These are phyloP conservation scores for Prorocentrum cordatum DNA, from an alignment of 169 alveolate species.

Conservation along the genomic window DNA sequence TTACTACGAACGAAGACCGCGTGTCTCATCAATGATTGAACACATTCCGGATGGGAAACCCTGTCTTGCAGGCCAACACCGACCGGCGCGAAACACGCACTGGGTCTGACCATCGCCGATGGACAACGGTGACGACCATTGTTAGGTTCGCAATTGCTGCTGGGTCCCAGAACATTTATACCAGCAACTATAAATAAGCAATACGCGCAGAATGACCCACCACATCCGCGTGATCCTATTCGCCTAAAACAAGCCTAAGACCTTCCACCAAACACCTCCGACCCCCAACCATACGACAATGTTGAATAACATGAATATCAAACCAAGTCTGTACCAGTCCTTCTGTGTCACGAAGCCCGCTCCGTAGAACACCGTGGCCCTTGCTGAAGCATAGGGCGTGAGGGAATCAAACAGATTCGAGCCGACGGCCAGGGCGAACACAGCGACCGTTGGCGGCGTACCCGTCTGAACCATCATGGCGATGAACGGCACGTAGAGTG, in stretches of 20 bases:
- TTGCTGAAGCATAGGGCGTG: slow-evolving; percentile 30
- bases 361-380: slow-evolving; percentile 40
- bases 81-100: too few relatives aligned
- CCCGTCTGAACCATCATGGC: slow-evolving; percentile 57
- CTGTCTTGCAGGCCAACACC: too few relatives aligned
- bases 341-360: slow-evolving; percentile 17
- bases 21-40: too few relatives aligned
- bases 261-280: slow-evolving; percentile 37
- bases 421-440: slow-evolving; percentile 22
- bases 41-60: too few relatives aligned
- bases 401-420: slow-evolving; percentile 25
- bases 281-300: not conserved
- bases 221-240: too few relatives aligned
- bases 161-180: too few relatives aligned
- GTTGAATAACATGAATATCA: slow-evolving; percentile 27
- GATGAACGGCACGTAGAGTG: slow-evolving; percentile 23
- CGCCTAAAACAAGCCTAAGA: not conserved
- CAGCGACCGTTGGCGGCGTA: slow-evolving; percentile 36
- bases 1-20: too few relatives aligned
- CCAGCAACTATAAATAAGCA: too few relatives aligned
- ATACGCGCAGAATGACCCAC: too few relatives aligned
- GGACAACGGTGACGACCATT: too few relatives aligned
- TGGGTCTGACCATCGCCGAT: too few relatives aligned
- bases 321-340: slow-evolving; percentile 43
- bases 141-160: too few relatives aligned